Evolutionary conservation across 2,329 filamentous ascomycete species (phyloP), one percentile per base, ranked within the genome.

Genomic region (Fusarium sp.): DNA sequence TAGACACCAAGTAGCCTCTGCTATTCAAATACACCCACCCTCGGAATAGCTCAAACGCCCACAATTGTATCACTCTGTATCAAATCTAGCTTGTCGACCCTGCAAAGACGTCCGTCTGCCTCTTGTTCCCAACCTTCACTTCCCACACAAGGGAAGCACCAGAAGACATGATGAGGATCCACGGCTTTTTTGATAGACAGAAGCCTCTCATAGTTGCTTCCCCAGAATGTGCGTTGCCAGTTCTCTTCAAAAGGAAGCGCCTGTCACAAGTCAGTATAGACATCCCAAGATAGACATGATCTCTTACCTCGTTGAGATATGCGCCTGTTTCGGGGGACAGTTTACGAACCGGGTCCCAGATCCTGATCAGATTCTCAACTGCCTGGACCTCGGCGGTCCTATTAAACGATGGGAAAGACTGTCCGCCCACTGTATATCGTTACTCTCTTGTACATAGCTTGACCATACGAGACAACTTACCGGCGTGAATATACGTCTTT

Each of bases 141-240:
- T 0, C 80, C 80, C 1, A 82, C 79, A 49, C 80, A 83, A 0
- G 79, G 75, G 11, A 75, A 63, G 53, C 80, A 83, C 74, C 80
- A 82, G 13, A 84, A 77, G 2, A 83, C 72, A 46, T 81, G 80
- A 0, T 70, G 51, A 0, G 81, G 81, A 56, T 84, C 81, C n/a
- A 80, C 68, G 1, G 60, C 39, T 11, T 73, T 71, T 70, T 84
- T 84, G 48, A 84, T 79, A 11, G 66, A 41, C 0, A 79, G 61
- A 4, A 84, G 68, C 2, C 73, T 72, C 13, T 73, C 64, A 58
- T 84, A 84, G 41, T 83, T 82, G 10, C 66, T 65, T 0, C 77
- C 78, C 78, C 78, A 81, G 58, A 80, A 81, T 0, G 72, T 70
- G 8, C 71, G 66, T 35, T 77, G 75, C 70, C 75, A 79, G 17